phyloP scores from a whole-genome alignment of 2,329 filamentous ascomycete genomes.

The Akanthomyces muscarius region DNA sequence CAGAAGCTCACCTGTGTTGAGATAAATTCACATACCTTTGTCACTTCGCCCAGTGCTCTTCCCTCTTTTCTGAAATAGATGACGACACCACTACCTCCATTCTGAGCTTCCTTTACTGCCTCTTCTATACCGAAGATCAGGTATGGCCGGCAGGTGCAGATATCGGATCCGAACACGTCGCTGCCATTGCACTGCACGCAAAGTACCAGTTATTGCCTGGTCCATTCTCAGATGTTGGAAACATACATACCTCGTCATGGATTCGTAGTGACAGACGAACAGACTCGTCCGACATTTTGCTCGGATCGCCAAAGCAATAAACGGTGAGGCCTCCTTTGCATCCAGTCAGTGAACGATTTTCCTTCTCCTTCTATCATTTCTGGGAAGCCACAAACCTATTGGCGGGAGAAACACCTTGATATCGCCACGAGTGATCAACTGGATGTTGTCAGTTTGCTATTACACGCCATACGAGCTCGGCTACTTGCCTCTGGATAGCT shows the following conservation, averaged over 20 bases:
- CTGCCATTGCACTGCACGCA: constrained; percentile 74
- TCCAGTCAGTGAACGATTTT: constrained; percentile 20
- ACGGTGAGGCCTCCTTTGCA: constrained; percentile 75
- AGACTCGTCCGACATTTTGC: constrained; percentile 86
- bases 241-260: constrained; percentile 55
- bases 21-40: constrained; percentile 62
- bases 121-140: constrained; percentile 96
- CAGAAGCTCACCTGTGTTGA: constrained; percentile 15
- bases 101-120: constrained; percentile 94
- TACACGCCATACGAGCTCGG: not conserved
- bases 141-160: constrained; percentile 94
- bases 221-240: not conserved
- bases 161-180: constrained; percentile 96
- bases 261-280: constrained; percentile 78
- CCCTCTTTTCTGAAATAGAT: constrained; percentile 99
- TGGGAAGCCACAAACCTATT: constrained; percentile 55
- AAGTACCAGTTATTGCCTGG: not conserved
- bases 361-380: not conserved
- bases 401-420: constrained; percentile 95
- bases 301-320: constrained; percentile 93
- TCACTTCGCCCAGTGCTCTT: constrained; percentile 88
- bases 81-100: constrained; percentile 87
- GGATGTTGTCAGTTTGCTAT: constrained; percentile 22
- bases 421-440: constrained; percentile 86
- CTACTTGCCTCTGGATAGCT: constrained; percentile 75